phyloP scores from a whole-genome alignment of 148 eudicot species.

The Simmondsia chinensis region DNA sequence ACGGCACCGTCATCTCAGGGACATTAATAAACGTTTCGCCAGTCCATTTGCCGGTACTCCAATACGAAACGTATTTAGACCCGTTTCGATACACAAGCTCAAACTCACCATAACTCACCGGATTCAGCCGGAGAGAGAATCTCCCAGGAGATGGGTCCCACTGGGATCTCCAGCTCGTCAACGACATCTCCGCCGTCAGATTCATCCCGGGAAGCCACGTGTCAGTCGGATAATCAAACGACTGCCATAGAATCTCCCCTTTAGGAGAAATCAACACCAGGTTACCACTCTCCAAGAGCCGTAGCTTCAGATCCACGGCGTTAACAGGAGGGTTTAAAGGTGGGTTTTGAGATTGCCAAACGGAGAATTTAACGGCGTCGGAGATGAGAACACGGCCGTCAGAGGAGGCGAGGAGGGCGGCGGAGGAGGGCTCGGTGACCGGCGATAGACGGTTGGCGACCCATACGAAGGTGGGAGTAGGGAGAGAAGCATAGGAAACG shows the following conservation, averaged over 20 bases:
- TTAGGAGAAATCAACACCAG: constrained; percentile 18
- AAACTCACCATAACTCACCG: constrained; percentile 57
- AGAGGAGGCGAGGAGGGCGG: constrained; percentile 11
- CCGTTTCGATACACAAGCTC: constrained; percentile 28
- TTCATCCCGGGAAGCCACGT: constrained; percentile 90
- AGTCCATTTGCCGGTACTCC: constrained; percentile 76
- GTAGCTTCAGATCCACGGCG: constrained; percentile 13
- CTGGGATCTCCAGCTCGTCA: constrained; percentile 45
- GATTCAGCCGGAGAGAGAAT: constrained; percentile 44
- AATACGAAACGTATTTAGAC: too few relatives aligned
- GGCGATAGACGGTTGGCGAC: too few relatives aligned
- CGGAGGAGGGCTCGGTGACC: too few relatives aligned
- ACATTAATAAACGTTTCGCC: constrained; percentile 42
- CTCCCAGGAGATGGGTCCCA: constrained; percentile 55
- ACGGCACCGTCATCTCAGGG: constrained; percentile 69
- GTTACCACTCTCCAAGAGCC: constrained; percentile 50
- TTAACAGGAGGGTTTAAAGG: constrained; percentile 2
- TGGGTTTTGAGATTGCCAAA: constrained; percentile 35
- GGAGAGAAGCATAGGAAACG: too few relatives aligned
- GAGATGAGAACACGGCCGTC: constrained; percentile 31
- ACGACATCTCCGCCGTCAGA: constrained; percentile 16
- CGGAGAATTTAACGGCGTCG: constrained; percentile 10
- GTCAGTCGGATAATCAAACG: constrained; percentile 68
- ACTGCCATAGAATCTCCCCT: constrained; percentile 48
- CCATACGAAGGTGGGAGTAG: too few relatives aligned